A percentile compares a stretch with the other conserved stretches of the same genome.
These are phyloP conservation scores for Fistulinella cinereoalba DNA, from an alignment of 1,284 basidiomycete genomes.

Conservation along the genomic window DNA sequence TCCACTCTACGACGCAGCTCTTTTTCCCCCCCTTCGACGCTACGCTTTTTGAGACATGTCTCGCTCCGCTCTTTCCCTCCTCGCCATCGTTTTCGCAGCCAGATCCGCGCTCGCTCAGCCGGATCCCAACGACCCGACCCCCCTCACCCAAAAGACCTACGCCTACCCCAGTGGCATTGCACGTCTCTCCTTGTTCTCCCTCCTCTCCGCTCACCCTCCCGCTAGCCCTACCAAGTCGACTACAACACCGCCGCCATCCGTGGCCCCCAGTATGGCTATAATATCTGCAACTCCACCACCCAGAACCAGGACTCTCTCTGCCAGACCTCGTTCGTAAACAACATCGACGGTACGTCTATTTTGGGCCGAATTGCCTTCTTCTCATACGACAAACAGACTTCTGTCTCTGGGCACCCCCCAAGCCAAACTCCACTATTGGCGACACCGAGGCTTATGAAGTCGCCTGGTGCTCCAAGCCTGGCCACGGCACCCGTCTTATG, in stretches of 20 bases:
- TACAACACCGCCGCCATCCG: constrained; percentile 46
- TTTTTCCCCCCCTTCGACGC: too few relatives aligned
- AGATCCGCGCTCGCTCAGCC: constrained; percentile 38
- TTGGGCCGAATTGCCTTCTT: background rate
- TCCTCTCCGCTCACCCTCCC: background rate
- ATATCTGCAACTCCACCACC: constrained; percentile 70
- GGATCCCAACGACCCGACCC: constrained; percentile 38
- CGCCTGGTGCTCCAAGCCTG: constrained; percentile 59
- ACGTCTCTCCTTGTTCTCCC: constrained; percentile 16
- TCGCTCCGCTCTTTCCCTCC: constrained; percentile 44
- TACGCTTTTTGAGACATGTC: too few relatives aligned
- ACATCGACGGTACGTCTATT: constrained; percentile 43
- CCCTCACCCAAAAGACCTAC: constrained; percentile 53
- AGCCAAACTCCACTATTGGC: constrained; percentile 40
- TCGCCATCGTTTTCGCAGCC: constrained; percentile 37
- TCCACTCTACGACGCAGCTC: too few relatives aligned
- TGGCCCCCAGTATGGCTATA: constrained; percentile 63
- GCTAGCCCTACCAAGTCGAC: constrained; percentile 57
- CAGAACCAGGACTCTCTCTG: constrained; percentile 57
- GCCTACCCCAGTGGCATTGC: constrained; percentile 51
- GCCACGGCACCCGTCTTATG: constrained; percentile 56
- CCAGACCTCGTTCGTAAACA: constrained; percentile 59
- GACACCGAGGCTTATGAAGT: constrained; percentile 59
- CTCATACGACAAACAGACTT: constrained; percentile 30
- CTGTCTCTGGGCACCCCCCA: constrained; percentile 40